These are phyloP conservation scores for Tuber brumale DNA, from an alignment of 495 filamentous ascomycete species.

Conservation along the genomic window DNA sequence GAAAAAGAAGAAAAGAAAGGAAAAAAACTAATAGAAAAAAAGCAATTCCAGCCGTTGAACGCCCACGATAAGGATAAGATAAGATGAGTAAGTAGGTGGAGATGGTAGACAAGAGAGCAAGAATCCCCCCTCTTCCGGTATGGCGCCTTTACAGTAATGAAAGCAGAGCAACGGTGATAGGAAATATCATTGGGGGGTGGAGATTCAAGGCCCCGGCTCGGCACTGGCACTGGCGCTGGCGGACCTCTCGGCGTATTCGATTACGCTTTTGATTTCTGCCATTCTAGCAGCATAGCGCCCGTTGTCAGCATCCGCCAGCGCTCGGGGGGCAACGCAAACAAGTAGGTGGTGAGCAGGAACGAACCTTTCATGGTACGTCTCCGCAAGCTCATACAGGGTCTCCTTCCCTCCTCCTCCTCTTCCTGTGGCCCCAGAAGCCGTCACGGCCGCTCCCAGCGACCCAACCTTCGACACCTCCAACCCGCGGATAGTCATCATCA, in stretches of 20 bases:
- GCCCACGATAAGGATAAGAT: not conserved
- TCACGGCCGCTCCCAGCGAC: not conserved
- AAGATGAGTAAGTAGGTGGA: not conserved
- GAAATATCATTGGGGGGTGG: not conserved
- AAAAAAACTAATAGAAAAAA: not conserved
- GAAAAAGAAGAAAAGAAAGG: too few species aligned
- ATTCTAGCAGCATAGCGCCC: conserved; percentile 16
- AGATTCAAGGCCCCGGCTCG: not conserved
- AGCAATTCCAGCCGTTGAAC: not conserved
- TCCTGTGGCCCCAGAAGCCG: conserved; percentile 37
- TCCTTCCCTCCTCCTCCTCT: conserved; percentile 42
- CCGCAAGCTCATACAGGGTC: conserved; percentile 52
- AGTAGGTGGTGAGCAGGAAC: not conserved
- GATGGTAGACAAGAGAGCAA: not conserved
- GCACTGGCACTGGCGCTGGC: not conserved
- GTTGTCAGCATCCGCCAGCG: not conserved
- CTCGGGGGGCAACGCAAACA: not conserved
- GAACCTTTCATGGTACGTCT: conserved; percentile 58
- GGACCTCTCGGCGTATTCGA: conserved; percentile 43
- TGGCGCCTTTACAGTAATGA: not conserved
- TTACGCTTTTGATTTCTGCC: conserved; percentile 46
- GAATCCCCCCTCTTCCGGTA: not conserved
- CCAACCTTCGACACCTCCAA: conserved; percentile 41
- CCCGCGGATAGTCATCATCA: conserved; percentile 67
- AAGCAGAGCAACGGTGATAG: conserved; percentile 1